phyloP scores from a whole-genome alignment of 208 protist species.

The Crithidia bombi region DNA sequence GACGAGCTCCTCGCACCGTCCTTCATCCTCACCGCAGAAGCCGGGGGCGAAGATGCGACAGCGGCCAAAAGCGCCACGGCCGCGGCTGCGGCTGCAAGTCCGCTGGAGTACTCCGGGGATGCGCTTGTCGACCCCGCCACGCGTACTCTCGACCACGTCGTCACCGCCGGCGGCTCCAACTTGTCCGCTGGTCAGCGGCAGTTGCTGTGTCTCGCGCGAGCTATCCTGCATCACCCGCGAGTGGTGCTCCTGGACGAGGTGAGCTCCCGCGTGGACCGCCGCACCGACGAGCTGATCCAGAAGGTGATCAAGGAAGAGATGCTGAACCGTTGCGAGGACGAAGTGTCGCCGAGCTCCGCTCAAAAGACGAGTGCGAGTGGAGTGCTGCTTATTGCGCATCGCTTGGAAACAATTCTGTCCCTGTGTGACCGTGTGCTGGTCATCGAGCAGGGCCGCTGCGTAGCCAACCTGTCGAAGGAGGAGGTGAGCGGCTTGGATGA shows the following conservation, averaged over 20 bases:
- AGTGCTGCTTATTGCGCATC: constrained; percentile 96
- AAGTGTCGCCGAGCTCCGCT: constrained; percentile 1
- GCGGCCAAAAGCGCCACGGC: not conserved
- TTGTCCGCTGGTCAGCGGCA: constrained; percentile 96
- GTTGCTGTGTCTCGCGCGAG: constrained; percentile 95
- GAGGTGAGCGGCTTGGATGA: constrained; percentile 50
- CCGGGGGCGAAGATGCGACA: constrained; percentile 3
- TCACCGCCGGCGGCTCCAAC: constrained; percentile 83
- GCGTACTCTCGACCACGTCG: constrained; percentile 54
- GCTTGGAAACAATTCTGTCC: constrained; percentile 95
- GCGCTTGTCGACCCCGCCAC: constrained; percentile 15
- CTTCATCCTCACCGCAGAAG: not conserved
- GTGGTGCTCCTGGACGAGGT: constrained; percentile 97
- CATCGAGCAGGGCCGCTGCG: constrained; percentile 56
- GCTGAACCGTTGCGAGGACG: constrained; percentile 33
- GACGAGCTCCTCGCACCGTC: constrained; percentile 47
- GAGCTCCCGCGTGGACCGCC: constrained; percentile 83
- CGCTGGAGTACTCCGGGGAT: not conserved
- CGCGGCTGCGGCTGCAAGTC: not conserved
- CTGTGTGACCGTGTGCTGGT: constrained; percentile 93
- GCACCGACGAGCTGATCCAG: constrained; percentile 93
- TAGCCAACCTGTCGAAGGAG: constrained; percentile 54
- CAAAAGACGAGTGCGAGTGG: constrained; percentile 62
- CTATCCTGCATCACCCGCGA: constrained; percentile 88
- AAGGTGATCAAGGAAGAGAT: constrained; percentile 83